phyloP scores from a whole-genome alignment of 768 basidiomycete species.

The Mrakia hoshinonis region DNA sequence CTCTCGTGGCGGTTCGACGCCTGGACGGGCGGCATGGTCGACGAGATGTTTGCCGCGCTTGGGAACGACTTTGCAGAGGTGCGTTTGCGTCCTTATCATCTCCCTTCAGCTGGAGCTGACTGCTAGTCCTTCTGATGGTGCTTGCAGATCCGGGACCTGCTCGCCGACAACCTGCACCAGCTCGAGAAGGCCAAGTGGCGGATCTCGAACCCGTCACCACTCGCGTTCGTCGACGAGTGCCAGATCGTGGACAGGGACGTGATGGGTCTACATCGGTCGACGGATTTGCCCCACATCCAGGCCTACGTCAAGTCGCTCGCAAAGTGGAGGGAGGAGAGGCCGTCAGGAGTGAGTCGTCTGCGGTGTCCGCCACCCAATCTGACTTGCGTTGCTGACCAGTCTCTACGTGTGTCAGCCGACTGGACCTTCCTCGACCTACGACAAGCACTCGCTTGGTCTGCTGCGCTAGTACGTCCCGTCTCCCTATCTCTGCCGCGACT shows the following conservation, averaged over 20 bases:
- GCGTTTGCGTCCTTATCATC: conserved; percentile 18
- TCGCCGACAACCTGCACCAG: conserved; percentile 48
- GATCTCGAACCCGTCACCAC: conserved; percentile 5
- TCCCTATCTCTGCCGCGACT: conserved; percentile 44
- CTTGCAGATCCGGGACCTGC: conserved; percentile 56
- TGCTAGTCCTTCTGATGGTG: conserved; percentile 31
- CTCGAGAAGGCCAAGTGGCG: conserved; percentile 46
- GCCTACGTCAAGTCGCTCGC: conserved; percentile 55
- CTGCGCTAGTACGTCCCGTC: conserved; percentile 3
- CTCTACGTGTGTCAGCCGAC: background rate
- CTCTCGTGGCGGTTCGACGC: conserved; percentile 60
- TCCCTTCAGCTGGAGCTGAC: background rate
- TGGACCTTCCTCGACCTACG: conserved; percentile 78
- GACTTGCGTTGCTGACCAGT: background rate
- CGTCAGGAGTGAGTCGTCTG: conserved; percentile 47
- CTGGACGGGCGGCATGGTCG: conserved; percentile 58
- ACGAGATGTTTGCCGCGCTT: conserved; percentile 63
- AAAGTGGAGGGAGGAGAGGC: conserved; percentile 62
- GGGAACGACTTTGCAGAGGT: conserved; percentile 82
- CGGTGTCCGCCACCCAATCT: background rate
- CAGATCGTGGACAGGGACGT: conserved; percentile 9
- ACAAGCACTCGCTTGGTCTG: conserved; percentile 73
- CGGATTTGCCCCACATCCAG: conserved; percentile 47
- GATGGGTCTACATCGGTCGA: conserved; percentile 24
- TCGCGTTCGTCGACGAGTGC: conserved; percentile 28